A percentile compares a stretch with the other conserved stretches of the same genome.
These are phyloP conservation scores for Rhodotorula graminis DNA, from an alignment of 768 basidiomycete species.

Conservation along the genomic window DNA sequence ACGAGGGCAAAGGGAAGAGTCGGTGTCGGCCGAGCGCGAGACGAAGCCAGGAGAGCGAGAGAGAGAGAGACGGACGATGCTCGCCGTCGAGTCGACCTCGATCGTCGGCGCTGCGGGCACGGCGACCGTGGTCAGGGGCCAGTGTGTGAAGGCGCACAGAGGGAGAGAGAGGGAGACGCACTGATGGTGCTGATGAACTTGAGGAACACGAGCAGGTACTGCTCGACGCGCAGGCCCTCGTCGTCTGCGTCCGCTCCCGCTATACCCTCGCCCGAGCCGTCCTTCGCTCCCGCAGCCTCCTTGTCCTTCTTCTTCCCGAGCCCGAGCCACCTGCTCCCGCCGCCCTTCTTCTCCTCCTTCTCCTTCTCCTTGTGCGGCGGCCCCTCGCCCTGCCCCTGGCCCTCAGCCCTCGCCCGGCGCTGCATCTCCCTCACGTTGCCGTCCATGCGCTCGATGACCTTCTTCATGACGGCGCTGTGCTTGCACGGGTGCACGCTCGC, in stretches of 20 bases:
- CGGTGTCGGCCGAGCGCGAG: no score
- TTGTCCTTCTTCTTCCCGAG: constrained; percentile 63
- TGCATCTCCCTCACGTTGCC: constrained; percentile 76
- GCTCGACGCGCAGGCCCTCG: constrained; percentile 90
- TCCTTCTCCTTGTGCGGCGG: constrained; percentile 37
- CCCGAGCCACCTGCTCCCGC: constrained; percentile 54
- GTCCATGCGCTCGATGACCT: constrained; percentile 98
- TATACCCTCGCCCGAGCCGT: constrained; percentile 43
- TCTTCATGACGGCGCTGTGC: constrained; percentile 99
- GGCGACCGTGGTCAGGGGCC: not conserved
- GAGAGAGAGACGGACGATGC: constrained; percentile 42
- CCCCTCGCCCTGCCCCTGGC: constrained; percentile 42
- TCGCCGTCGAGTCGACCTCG: constrained; percentile 87
- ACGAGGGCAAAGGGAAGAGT: no score
- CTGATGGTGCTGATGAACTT: constrained; percentile 68
- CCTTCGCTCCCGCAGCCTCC: constrained; percentile 44
- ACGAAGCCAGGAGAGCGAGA: no score
- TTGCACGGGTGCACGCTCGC: constrained; percentile 98
- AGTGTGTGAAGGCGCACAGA: not conserved
- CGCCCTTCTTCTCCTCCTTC: constrained; percentile 50
- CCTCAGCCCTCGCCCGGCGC: constrained; percentile 48
- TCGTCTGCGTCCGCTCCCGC: constrained; percentile 40
- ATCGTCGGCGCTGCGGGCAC: constrained; percentile 50
- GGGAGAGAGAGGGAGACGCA: not conserved
- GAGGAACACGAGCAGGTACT: constrained; percentile 95